Base-by-base conservation (phyloP, 2,329 filamentous ascomycete genomes). In the Davidsoniella virescens region DNA sequence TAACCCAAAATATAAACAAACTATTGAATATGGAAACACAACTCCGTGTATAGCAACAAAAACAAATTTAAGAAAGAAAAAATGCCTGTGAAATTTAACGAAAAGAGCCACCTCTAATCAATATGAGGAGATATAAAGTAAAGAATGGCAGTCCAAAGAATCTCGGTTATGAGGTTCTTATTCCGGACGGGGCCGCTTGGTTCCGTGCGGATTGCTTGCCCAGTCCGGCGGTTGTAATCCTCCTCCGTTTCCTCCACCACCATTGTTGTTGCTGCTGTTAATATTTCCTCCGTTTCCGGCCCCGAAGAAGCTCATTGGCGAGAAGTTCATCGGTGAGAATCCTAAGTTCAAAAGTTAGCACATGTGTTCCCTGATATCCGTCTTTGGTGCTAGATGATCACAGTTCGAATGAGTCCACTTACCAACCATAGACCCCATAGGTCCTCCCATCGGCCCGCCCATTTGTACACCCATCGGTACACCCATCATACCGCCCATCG, bases 171-270 rank as follows among this genome's bases (percentile, higher is more conserved):
- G 10, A 17, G 26, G 8, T 38, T 18, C 52, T 63, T 70, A 73
- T 61, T 88, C 85, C 54, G 84, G 83, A 55, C 85, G 76, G 56
- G 83, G 81, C 56, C 85, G 73, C 67, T 92, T 92, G 3, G 80
- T 79, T 29, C 84, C 84, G 57, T 90, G 85, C 5, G 85, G 85
- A 59, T 90, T 90, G 70, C 84, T 50, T 12, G 47, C 47, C 47
- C 47, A 50, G 29, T 50, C 47, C 9, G 46, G 10, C 26, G 7
- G 26, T 12, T 33, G 26, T 12, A 8, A 33, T 5, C 26, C 26
- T 33, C 26, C 26, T 33, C 26, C 26, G 7, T 33, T 33, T 3
- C 26, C 26, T 33, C 26, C 26, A 4, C 26, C 26, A 12, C 26
- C 26, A 33, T 33, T 8, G 10, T 33, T 8, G 10, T 33, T 33